Evolutionary conservation across 805 yeast genomes (phyloP).

Genomic region (Wickerhamiella azyma): DNA sequence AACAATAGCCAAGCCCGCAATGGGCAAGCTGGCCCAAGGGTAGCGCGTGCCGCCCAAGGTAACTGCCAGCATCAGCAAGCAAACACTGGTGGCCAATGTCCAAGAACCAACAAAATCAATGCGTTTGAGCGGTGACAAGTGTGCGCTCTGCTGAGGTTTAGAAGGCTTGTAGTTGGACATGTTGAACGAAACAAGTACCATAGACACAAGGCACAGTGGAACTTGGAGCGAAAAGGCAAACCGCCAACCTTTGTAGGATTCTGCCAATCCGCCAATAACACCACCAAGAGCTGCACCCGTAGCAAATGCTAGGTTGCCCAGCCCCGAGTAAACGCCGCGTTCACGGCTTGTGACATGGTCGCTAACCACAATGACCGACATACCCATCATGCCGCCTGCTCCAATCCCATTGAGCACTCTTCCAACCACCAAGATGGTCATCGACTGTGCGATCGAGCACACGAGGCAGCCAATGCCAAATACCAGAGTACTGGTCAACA

Average conservation of each 20-base stretch:
- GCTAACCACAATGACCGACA: conserved; percentile 61
- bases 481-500: conserved; percentile 30
- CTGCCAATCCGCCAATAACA: conserved; percentile 38
- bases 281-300: conserved; percentile 69
- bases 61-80: conserved; percentile 46
- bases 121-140: conserved; percentile 36
- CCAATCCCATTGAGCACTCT: conserved; percentile 77
- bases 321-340: conserved; percentile 72
- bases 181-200: conserved; percentile 23
- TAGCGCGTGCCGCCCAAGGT: conserved; percentile 51
- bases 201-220: conserved; percentile 28
- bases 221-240: conserved; percentile 30
- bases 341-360: conserved; percentile 65
- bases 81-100: conserved; percentile 42
- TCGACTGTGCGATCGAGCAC: conserved; percentile 39
- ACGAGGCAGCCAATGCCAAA: conserved; percentile 37
- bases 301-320: conserved; percentile 63
- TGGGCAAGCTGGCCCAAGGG: conserved; percentile 31
- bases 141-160: conserved; percentile 22
- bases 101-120: conserved; percentile 56
- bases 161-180: conserved; percentile 11
- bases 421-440: conserved; percentile 52
- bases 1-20: conserved; percentile 4
- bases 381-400: conserved; percentile 75
- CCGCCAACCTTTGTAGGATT: conserved; percentile 53